These are phyloP conservation scores for Globisporangium iwayamae DNA, from an alignment of 352 stramenopile species.

Conservation along the genomic window DNA sequence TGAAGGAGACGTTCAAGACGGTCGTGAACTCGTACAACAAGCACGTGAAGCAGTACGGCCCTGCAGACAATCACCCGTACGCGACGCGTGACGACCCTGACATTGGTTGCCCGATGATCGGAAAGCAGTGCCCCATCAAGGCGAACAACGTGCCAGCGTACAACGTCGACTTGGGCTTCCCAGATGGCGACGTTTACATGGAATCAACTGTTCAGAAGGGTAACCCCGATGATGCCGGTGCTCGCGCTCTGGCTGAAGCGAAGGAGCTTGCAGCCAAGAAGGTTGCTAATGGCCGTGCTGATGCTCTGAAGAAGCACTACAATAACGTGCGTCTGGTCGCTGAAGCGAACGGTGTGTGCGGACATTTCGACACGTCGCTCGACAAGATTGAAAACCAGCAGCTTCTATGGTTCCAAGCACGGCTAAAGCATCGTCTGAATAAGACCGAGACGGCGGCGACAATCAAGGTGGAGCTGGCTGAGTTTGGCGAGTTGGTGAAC, in stretches of 20 bases:
- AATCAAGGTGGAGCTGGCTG: constrained; percentile 82
- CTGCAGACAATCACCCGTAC: constrained; percentile 85
- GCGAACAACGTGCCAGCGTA: constrained; percentile 77
- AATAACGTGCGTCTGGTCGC: constrained; percentile 78
- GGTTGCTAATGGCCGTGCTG: constrained; percentile 66
- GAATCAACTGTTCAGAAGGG: constrained; percentile 67
- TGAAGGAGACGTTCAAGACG: constrained; percentile 92
- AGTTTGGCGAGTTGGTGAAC: constrained; percentile 81
- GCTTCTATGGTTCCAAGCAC: constrained; percentile 71
- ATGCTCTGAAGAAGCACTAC: constrained; percentile 86
- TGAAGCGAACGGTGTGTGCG: constrained; percentile 79
- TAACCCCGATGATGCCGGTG: constrained; percentile 65
- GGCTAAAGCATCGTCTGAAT: constrained; percentile 67
- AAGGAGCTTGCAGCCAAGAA: constrained; percentile 57
- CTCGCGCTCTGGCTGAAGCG: constrained; percentile 62
- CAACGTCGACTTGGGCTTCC: constrained; percentile 74
- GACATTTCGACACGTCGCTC: constrained; percentile 67
- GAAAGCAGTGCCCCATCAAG: constrained; percentile 90
- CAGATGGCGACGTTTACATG: constrained; percentile 78
- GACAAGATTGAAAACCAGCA: constrained; percentile 73
- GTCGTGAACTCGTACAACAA: constrained; percentile 89
- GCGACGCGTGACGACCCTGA: constrained; percentile 78
- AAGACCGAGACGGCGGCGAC: constrained; percentile 76
- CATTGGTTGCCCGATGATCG: constrained; percentile 84
- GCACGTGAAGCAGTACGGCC: constrained; percentile 89